Percentiles rank a stretch among this genome's conserved stretches.
phyloP scores from a whole-genome alignment of 192 early-diverging fungal genomes.

The Spizellomyces sp. region DNA sequence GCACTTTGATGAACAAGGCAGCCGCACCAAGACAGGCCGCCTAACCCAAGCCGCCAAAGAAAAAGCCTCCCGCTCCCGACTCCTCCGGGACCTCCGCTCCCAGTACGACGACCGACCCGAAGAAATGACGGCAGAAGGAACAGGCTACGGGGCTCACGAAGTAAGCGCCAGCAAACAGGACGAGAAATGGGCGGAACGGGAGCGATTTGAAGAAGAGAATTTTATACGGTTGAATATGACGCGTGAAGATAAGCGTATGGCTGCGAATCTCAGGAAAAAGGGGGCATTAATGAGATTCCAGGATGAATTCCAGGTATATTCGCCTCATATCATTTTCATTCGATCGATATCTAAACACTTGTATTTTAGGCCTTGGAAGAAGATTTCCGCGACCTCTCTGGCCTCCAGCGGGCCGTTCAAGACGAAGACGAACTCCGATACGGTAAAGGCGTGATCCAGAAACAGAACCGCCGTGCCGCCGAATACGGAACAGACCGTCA shows the following conservation, averaged over 20 bases:
- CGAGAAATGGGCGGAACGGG: slow-evolving; percentile 65
- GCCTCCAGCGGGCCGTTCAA: slow-evolving; percentile 30
- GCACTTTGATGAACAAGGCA: slow-evolving; percentile 76
- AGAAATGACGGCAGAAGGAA: slow-evolving; percentile 69
- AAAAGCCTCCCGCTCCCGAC: slow-evolving; percentile 75
- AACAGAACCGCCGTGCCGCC: slow-evolving; percentile 20
- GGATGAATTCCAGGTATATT: slow-evolving; percentile 78
- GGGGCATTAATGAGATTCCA: slow-evolving; percentile 65
- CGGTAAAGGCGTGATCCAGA: slow-evolving; percentile 2
- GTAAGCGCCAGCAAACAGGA: slow-evolving; percentile 58
- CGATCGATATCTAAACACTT: neutral
- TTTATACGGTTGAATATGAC: slow-evolving; percentile 74
- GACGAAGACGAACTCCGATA: slow-evolving; percentile 15
- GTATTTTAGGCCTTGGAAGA: slow-evolving; percentile 12
- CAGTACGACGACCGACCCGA: slow-evolving; percentile 90
- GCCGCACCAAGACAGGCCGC: slow-evolving; percentile 59
- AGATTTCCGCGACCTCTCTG: slow-evolving; percentile 31
- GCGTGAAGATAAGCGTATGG: slow-evolving; percentile 73
- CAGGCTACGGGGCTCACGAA: slow-evolving; percentile 61
- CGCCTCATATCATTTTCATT: slow-evolving; percentile 3
- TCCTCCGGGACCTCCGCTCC: slow-evolving; percentile 79
- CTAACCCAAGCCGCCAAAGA: slow-evolving; percentile 65
- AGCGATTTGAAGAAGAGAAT: slow-evolving; percentile 86
- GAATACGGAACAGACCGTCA: slow-evolving; percentile 1
- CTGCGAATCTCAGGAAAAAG: slow-evolving; percentile 38